phyloP scores from a whole-genome alignment of 805 yeast species.

The Teunomyces pallodes region DNA sequence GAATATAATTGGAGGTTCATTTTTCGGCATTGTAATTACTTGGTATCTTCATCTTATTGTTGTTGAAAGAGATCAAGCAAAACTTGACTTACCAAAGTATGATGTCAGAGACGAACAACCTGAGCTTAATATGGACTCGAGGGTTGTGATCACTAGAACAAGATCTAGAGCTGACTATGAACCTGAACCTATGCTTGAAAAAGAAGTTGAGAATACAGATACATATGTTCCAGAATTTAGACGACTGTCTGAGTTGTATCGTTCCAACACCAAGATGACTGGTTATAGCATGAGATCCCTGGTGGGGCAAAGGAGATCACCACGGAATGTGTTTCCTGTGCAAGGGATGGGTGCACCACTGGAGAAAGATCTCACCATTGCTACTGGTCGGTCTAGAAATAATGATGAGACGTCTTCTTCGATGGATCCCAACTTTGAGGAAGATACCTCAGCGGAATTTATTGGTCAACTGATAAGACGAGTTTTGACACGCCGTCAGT shows the following conservation, averaged over 20 bases:
- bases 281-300: conserved; percentile 4
- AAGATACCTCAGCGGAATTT: conserved; percentile 17
- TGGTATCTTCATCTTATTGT: conserved; percentile 71
- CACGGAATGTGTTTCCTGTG: conserved; percentile 78
- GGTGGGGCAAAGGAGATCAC: conserved; percentile 39
- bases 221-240: not conserved
- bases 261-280: conserved; percentile 11
- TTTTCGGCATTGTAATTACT: conserved; percentile 63
- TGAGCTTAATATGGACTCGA: conserved; percentile 69
- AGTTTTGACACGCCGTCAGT: conserved; percentile 13
- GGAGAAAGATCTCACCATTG: conserved; percentile 55
- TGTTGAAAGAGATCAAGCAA: conserved; percentile 66
- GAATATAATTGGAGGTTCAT: conserved; percentile 73
- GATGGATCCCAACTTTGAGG: conserved; percentile 2
- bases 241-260: conserved; percentile 4
- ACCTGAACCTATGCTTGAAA: conserved; percentile 1
- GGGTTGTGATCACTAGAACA: conserved; percentile 54
- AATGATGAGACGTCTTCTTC: not conserved
- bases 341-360: conserved; percentile 72
- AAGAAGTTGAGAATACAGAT: not conserved
- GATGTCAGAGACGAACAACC: conserved; percentile 82
- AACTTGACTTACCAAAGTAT: conserved; percentile 61
- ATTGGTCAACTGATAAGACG: conserved; percentile 19
- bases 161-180: conserved; percentile 5
- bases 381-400: conserved; percentile 25